Evolutionary conservation across 2,329 filamentous ascomycete genomes (phyloP).

Genomic region (Rhinocladiella similis): DNA sequence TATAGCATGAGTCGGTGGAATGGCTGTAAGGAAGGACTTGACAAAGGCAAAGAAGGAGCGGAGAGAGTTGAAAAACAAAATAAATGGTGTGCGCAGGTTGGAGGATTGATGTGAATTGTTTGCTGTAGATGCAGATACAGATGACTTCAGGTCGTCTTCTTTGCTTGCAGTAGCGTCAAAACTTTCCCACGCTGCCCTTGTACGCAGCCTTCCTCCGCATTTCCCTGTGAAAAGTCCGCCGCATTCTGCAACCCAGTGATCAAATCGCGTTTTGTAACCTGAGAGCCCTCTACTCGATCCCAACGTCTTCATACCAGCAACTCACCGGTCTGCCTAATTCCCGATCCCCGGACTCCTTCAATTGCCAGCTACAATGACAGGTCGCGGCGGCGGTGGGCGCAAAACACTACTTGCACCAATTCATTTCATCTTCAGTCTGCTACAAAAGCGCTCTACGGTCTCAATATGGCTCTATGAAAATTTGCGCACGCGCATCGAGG

Average conservation of each 20-base stretch:
- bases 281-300: neutral
- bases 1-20: conserved; percentile 13
- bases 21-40: conserved; percentile 27
- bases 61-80: conserved; percentile 19
- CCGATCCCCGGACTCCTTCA: neutral
- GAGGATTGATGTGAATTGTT: neutral
- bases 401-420: conserved; percentile 74
- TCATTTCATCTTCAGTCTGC: conserved; percentile 92
- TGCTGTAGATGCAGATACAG: conserved; percentile 2
- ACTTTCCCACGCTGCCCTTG: conserved; percentile 16
- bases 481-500: conserved; percentile 88
- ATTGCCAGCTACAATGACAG: conserved; percentile 45
- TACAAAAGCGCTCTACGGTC: conserved; percentile 79
- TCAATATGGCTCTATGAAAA: conserved; percentile 98
- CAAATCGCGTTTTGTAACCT: neutral
- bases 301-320: too few relatives aligned
- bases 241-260: conserved; percentile 1
- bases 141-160: conserved; percentile 16
- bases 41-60: conserved; percentile 26
- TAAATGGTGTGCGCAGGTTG: neutral
- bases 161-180: conserved; percentile 1
- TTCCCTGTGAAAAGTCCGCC: conserved; percentile 6
- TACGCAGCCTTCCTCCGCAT: conserved; percentile 18
- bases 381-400: conserved; percentile 56
- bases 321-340: neutral